phyloP scores from a whole-genome alignment of 306 rosid genomes.

The Chamaecrista fasciculata region DNA sequence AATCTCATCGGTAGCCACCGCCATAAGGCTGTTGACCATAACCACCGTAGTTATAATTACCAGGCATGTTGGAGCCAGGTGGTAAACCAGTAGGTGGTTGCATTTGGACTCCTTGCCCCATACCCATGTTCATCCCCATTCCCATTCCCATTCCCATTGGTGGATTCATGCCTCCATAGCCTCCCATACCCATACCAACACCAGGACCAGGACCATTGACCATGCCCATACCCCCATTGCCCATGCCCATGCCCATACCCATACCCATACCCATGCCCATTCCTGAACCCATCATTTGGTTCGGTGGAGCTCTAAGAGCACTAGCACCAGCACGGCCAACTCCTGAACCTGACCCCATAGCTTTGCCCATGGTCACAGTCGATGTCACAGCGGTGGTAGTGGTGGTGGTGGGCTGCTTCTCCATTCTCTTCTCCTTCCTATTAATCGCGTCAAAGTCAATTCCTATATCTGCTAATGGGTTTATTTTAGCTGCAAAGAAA shows the following conservation, averaged over 20 bases:
- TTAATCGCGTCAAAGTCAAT: constrained; percentile 90
- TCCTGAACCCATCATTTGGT: constrained; percentile 62
- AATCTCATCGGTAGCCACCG: constrained; percentile 63
- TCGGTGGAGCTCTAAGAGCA: constrained; percentile 57
- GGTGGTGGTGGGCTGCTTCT: constrained; percentile 59
- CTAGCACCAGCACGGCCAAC: constrained; percentile 81
- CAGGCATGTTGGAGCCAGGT: constrained; percentile 60
- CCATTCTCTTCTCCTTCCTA: constrained; percentile 96
- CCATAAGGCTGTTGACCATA: constrained; percentile 79
- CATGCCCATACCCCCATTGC: constrained; percentile 53
- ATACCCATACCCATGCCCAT: constrained; percentile 36
- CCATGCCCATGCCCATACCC: constrained; percentile 38
- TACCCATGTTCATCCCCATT: constrained; percentile 54
- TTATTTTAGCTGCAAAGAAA: constrained; percentile 73
- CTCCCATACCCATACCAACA: constrained; percentile 53
- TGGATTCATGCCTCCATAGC: constrained; percentile 47
- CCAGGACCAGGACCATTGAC: constrained; percentile 36
- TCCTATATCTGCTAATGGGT: constrained; percentile 87
- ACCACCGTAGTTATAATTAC: constrained; percentile 71
- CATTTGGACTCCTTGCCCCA: constrained; percentile 78
- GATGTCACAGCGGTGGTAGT: constrained; percentile 46
- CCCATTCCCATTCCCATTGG: constrained; percentile 59
- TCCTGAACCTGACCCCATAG: constrained; percentile 99
- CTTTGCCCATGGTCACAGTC: constrained; percentile 88
- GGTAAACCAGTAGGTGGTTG: constrained; percentile 65